Percentiles rank a stretch among this genome's conserved stretches.
Conservation (phyloP, 805 yeast species). For the Osmozyma mogii region DNA sequence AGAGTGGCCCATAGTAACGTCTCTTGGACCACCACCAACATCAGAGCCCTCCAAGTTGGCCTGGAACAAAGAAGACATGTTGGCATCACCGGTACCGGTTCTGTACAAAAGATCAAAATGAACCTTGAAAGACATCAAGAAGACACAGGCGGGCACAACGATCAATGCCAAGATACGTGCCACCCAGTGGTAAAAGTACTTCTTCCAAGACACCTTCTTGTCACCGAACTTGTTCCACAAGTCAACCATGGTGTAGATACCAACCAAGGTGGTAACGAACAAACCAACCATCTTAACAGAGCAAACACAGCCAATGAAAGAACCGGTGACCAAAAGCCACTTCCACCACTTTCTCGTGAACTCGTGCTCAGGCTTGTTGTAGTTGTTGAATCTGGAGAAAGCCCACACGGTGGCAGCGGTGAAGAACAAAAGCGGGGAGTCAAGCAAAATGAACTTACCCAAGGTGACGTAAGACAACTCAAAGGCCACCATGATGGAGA, state of each 20-base stretch:
- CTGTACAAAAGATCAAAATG: slow-evolving; percentile 69
- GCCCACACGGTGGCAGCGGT: slow-evolving; percentile 76
- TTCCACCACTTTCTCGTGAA: slow-evolving; percentile 86
- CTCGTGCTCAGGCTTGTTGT: slow-evolving; percentile 26
- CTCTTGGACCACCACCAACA: slow-evolving; percentile 63
- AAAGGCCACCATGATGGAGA: slow-evolving; percentile 70
- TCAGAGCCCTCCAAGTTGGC: slow-evolving; percentile 64
- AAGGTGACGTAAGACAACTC: slow-evolving; percentile 81
- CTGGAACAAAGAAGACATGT: slow-evolving; percentile 75
- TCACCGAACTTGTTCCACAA: slow-evolving; percentile 82
- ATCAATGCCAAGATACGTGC: slow-evolving; percentile 61
- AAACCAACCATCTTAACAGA: slow-evolving; percentile 97
- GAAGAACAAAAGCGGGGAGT: slow-evolving; percentile 84
- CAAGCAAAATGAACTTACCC: slow-evolving; percentile 83
- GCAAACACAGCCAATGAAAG: slow-evolving; percentile 81
- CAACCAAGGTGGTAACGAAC: slow-evolving; percentile 80
- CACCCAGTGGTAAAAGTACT: slow-evolving; percentile 55
- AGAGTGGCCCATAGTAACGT: slow-evolving; percentile 47
- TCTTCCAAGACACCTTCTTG: slow-evolving; percentile 39
- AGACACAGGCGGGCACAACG: slow-evolving; percentile 53
- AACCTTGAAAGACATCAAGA: slow-evolving; percentile 59
- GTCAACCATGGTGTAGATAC: slow-evolving; percentile 82
- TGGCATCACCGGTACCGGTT: slow-evolving; percentile 76
- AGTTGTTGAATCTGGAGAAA: slow-evolving; percentile 62
- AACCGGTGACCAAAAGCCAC: slow-evolving; percentile 81